Percentiles rank a stretch among this genome's conserved stretches.
Conservation (phyloP, 139 green algal genomes). For the Limnomonas spitsbergensis region DNA sequence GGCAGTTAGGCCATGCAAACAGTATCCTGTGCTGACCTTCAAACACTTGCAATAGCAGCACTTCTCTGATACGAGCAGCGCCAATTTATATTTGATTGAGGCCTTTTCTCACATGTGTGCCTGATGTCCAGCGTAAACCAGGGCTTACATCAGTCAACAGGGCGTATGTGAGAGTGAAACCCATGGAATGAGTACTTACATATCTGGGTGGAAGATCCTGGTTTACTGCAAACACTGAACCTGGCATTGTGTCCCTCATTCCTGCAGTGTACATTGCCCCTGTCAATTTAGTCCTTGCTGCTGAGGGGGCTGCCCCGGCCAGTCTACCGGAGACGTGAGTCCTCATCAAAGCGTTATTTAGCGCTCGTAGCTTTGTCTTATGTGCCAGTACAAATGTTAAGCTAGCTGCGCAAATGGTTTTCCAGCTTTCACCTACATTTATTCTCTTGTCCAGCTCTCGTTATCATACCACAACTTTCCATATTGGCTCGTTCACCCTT, state of each 20-base stretch:
- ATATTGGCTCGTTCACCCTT: no score
- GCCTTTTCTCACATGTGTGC: background rate
- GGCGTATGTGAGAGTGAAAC: background rate
- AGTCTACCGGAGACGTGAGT: no score
- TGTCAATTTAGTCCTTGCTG: no score
- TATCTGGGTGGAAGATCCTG: background rate
- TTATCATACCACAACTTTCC: no score
- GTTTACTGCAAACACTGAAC: background rate
- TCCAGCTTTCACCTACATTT: background rate
- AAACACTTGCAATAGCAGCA: background rate
- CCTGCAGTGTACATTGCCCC: background rate
- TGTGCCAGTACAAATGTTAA: background rate
- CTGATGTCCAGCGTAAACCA: background rate
- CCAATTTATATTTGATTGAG: background rate
- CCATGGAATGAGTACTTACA: no score
- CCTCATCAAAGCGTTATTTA: background rate
- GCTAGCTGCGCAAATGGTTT: background rate
- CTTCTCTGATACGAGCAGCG: background rate
- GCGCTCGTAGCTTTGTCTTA: background rate
- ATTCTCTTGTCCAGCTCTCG: background rate
- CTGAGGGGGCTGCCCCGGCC: no score
- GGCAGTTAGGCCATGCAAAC: background rate
- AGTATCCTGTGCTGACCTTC: background rate
- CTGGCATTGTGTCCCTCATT: background rate
- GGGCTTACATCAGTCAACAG: background rate